Percentiles rank a stretch among this genome's conserved stretches.
phyloP scores from a whole-genome alignment of 169 alveolate species.

The Amoebophrya sp. region DNA sequence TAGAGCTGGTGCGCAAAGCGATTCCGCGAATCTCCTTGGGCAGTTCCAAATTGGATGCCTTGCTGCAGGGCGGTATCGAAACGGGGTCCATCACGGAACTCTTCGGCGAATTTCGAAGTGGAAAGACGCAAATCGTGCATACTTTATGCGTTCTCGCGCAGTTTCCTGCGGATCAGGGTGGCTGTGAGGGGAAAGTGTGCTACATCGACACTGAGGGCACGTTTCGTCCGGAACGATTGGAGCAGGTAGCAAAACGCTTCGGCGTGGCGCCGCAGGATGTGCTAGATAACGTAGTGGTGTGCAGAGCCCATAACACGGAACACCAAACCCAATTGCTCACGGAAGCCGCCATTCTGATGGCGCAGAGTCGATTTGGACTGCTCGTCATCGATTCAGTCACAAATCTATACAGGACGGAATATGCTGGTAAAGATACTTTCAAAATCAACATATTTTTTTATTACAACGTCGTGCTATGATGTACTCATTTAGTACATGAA shows the following conservation, averaged over 20 bases:
- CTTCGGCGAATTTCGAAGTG: constrained; percentile 96
- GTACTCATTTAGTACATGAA: too few species aligned
- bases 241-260: constrained; percentile 91
- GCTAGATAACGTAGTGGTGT: constrained; percentile 93
- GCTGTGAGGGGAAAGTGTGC: constrained; percentile 94
- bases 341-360: constrained; percentile 94
- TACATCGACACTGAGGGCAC: constrained; percentile 99
- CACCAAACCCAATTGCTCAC: constrained; percentile 89
- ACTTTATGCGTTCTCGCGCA: constrained; percentile 84
- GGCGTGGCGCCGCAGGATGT: constrained; percentile 86
- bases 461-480: too few species aligned
- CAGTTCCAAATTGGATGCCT: constrained; percentile 81
- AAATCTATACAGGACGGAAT: constrained; percentile 95
- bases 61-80: constrained; percentile 96
- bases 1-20: constrained; percentile 48
- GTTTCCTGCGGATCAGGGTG: constrained; percentile 86
- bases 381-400: constrained; percentile 94
- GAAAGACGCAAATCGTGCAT: constrained; percentile 94
- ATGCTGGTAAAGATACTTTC: too few species aligned
- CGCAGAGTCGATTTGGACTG: constrained; percentile 88
- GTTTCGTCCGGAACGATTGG: constrained; percentile 96
- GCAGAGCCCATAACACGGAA: constrained; percentile 94
- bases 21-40: constrained; percentile 82
- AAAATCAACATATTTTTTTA: too few species aligned
- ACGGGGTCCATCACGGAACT: constrained; percentile 92